Evolutionary conservation across 2,329 filamentous ascomycete genomes (phyloP).

Genomic region (Clarireedia sp.): DNA sequence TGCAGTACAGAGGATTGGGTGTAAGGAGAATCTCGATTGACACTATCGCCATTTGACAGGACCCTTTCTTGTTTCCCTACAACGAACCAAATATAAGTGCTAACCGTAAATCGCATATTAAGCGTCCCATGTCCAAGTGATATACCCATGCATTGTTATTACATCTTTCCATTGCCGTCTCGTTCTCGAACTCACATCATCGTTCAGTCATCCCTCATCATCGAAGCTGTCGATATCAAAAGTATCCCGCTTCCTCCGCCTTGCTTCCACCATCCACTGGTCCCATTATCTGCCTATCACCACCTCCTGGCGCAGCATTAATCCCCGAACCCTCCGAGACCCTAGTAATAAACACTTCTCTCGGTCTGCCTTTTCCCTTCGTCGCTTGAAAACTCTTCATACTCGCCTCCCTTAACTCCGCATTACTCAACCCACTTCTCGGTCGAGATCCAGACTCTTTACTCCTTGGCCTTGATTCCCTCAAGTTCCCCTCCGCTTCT

Average conservation of each 20-base stretch:
- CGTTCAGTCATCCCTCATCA: neutral
- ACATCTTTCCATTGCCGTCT: neutral
- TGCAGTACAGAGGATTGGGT: too few relatives aligned
- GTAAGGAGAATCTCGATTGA: too few relatives aligned
- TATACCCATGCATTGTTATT: neutral
- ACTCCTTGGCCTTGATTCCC: neutral
- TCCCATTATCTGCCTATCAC: neutral
- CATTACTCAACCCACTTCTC: slow-evolving; percentile 6
- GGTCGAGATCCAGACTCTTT: neutral
- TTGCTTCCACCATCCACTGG: neutral
- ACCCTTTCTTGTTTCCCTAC: too few relatives aligned
- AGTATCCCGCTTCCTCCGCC: slow-evolving; percentile 1
- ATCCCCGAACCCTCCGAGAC: neutral
- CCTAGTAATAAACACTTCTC: neutral
- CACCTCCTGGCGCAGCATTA: neutral
- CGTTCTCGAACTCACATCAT: slow-evolving; percentile 5
- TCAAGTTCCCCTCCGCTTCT: neutral
- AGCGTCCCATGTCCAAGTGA: too few relatives aligned
- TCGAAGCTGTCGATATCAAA: neutral
- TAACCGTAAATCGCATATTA: too few relatives aligned
- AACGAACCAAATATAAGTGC: too few relatives aligned
- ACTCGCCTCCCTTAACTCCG: slow-evolving; percentile 7
- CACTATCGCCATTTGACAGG: too few relatives aligned
- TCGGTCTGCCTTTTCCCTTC: neutral
- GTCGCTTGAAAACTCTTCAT: neutral